Base-by-base conservation (phyloP, 2,329 filamentous ascomycete species). In the Magnaporthiopsis incrustans region DNA sequence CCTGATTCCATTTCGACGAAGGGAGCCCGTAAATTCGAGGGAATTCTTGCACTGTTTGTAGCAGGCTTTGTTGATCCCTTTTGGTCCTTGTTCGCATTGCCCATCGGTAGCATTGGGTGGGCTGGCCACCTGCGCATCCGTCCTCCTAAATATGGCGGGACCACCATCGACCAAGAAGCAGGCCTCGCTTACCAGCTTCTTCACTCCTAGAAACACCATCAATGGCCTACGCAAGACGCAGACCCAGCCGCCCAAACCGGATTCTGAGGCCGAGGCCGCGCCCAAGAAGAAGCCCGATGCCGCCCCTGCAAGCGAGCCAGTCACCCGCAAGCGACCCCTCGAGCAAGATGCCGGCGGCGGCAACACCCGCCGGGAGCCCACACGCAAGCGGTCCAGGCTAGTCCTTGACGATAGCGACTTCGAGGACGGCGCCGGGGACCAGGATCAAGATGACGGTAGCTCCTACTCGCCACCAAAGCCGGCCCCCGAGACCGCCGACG, bases 141-240 rank as follows among this genome's bases (percentile, higher is more conserved):
- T 22, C 38, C 12, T 6, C 38, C 38, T 6, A 44, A 66, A 50
- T 38, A 79, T 79, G 77, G 71, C 76, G 22, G 73, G 74, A 35
- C 71, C 75, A 18, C 66, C 79, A 1, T 79, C 76, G 33, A 77
- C 74, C 64, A 90, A 89, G 75, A 90, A 89, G 70, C 91, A 97
- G 72, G 85, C 89, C 68, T 91, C 91, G 0, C 88, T 97, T 66
- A 95, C 91, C 3, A 93, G 87, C 72, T 96, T 96, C 77, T 96
- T 96, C 73, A 84, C 86, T 0, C 86, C 85, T 18, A 88, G 83
- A 67, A 77, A 6, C 7, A 5, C 84, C 15, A 73, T 77, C 71
- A 83, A 82, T 73, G 79, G 77, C 65, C 69, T 78, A 61, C 60
- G 69, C 10, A 62, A 68, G 62, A 66, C 68, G 64, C 50, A 44